Conservation (phyloP, 257 asterid genomes). For the Plantago ovata region DNA sequence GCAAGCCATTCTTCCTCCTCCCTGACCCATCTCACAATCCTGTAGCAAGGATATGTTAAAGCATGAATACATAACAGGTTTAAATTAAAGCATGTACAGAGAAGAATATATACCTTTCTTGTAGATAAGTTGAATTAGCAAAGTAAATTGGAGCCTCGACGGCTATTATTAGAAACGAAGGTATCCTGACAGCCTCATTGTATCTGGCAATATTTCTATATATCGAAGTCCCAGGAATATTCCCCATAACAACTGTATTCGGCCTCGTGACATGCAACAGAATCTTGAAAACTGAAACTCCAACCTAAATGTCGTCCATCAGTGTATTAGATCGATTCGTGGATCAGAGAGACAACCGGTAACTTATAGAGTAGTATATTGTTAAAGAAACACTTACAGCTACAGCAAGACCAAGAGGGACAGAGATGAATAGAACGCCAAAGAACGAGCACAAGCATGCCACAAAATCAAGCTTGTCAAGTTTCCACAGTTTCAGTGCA, state of each 20-base stretch:
- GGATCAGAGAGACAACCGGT: neutral
- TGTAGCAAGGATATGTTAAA: constrained; percentile 19
- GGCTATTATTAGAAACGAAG: constrained; percentile 62
- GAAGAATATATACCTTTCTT: constrained; percentile 56
- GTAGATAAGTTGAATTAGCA: constrained; percentile 80
- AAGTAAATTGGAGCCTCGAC: constrained; percentile 88
- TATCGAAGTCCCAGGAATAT: constrained; percentile 76
- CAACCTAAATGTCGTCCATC: constrained; percentile 46
- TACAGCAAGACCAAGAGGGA: constrained; percentile 88
- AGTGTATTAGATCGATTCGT: neutral
- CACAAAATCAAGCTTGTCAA: constrained; percentile 85
- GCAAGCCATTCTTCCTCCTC: constrained; percentile 86
- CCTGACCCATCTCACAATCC: constrained; percentile 75
- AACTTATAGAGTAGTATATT: neutral
- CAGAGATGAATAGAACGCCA: constrained; percentile 95
- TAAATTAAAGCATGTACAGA: neutral
- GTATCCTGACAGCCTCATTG: constrained; percentile 61
- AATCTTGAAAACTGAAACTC: constrained; percentile 91
- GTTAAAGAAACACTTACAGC: constrained; percentile 49
- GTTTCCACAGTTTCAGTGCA: constrained; percentile 74
- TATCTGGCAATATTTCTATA: constrained; percentile 68
- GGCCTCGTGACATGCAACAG: constrained; percentile 90
- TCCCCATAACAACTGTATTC: constrained; percentile 63
- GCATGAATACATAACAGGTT: neutral
- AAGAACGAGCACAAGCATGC: constrained; percentile 81